Evolutionary conservation across 345 rosid species (phyloP).

Genomic region (Brassica cretica): DNA sequence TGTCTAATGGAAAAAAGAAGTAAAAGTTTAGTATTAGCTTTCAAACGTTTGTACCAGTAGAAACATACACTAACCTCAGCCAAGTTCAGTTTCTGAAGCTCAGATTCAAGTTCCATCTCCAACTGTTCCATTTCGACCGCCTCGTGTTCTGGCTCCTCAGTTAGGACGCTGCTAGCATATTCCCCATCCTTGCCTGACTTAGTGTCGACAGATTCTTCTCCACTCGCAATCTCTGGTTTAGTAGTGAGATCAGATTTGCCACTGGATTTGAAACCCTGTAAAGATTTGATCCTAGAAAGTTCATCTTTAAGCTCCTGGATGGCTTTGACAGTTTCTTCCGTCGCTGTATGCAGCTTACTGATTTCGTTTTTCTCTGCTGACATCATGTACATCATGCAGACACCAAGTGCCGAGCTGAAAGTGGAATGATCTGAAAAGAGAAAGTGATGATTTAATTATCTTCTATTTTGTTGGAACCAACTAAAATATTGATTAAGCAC

Average conservation of each 20-base stretch:
- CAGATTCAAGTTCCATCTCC: conserved; percentile 81
- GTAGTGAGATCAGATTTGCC: conserved; percentile 19
- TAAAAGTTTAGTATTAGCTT: conserved; percentile 3
- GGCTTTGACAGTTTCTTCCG: conserved; percentile 70
- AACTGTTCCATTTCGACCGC: conserved; percentile 61
- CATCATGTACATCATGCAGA: conserved; percentile 84
- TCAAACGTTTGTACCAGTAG: background rate
- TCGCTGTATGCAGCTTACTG: conserved; percentile 53
- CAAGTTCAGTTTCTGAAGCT: conserved; percentile 65
- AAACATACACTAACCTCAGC: conserved; percentile 45
- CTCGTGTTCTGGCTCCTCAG: conserved; percentile 72
- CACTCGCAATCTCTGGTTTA: conserved; percentile 30
- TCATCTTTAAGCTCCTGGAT: conserved; percentile 71
- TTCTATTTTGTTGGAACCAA: background rate
- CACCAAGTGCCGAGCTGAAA: conserved; percentile 64
- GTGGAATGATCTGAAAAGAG: conserved; percentile 51
- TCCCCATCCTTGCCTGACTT: conserved; percentile 54
- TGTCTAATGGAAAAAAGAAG: background rate
- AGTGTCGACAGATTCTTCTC: conserved; percentile 35
- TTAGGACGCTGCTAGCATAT: conserved; percentile 75
- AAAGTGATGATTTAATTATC: background rate
- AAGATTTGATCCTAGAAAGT: conserved; percentile 53
- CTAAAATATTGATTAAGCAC: background rate
- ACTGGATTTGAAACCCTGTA: conserved; percentile 30
- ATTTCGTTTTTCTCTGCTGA: conserved; percentile 70